Evolutionary conservation across 106 monocot genomes (phyloP).

Genomic region (Phalaenopsis equestris): DNA sequence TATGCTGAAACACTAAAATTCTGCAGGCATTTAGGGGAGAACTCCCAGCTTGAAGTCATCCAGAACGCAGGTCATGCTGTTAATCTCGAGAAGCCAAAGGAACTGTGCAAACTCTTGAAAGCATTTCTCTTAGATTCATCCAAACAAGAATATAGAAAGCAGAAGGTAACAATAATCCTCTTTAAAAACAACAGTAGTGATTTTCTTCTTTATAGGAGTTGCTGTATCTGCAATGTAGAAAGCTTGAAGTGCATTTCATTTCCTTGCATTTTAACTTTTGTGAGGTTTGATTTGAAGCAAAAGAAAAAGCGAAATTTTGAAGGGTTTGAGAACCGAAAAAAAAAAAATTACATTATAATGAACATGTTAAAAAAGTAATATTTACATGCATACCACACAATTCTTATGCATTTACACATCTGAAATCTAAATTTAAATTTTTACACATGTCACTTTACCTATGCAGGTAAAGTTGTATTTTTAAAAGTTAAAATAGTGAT

Average conservation of each 20-base stretch:
- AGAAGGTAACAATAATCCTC: slow-evolving; percentile 23
- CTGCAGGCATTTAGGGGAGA: slow-evolving; percentile 72
- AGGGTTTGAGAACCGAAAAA: too few relatives aligned
- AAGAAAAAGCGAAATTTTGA: neutral
- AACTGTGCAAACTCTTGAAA: slow-evolving; percentile 56
- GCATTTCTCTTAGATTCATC: slow-evolving; percentile 36
- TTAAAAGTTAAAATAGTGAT: too few relatives aligned
- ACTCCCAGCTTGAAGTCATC: slow-evolving; percentile 52
- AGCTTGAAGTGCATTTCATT: neutral
- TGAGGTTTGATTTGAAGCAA: neutral
- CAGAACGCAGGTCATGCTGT: slow-evolving; percentile 84
- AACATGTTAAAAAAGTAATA: too few relatives aligned
- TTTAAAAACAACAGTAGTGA: neutral
- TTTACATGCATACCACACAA: too few relatives aligned
- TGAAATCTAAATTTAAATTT: too few relatives aligned
- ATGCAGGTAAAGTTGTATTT: too few relatives aligned
- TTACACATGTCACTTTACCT: too few relatives aligned
- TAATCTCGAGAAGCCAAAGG: slow-evolving; percentile 71
- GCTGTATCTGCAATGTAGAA: too few relatives aligned
- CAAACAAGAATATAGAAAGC: slow-evolving; percentile 7
- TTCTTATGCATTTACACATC: too few relatives aligned
- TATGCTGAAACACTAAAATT: neutral
- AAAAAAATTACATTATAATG: too few relatives aligned
- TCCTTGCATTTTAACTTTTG: neutral
- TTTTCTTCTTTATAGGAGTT: neutral